A percentile compares a stretch with the other conserved stretches of the same genome.
Conservation (phyloP, 2,329 filamentous ascomycete genomes). For the Tolypocladium tropicale region DNA sequence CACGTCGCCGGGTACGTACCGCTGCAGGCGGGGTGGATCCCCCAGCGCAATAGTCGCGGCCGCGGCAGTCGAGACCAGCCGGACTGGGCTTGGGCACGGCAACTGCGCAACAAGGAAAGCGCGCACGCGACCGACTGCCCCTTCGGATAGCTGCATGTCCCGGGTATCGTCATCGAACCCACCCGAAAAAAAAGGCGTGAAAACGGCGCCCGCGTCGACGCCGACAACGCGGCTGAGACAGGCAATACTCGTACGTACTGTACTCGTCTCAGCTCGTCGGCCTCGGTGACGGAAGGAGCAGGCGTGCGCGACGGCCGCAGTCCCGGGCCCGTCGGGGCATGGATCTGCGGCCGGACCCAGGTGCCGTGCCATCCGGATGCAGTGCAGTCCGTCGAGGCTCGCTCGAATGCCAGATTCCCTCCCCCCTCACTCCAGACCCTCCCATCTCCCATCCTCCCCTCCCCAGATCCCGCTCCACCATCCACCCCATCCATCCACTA, state of each 20-base stretch:
- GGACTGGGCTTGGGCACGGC: not conserved
- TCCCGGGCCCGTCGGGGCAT: not conserved
- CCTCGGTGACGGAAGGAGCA: not conserved
- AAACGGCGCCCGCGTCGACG: not conserved
- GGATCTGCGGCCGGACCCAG: not conserved
- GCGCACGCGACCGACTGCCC: slow-evolving; percentile 1
- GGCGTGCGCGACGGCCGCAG: not conserved
- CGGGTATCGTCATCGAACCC: not conserved
- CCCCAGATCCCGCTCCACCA: not conserved
- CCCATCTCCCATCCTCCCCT: too few relatives aligned
- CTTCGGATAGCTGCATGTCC: not conserved
- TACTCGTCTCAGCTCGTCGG: too few relatives aligned
- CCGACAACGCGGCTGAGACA: too few relatives aligned
- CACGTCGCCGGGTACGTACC: not conserved
- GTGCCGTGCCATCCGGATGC: not conserved
- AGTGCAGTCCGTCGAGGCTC: too few relatives aligned
- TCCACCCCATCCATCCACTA: not conserved
- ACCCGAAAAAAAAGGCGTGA: not conserved
- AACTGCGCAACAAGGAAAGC: not conserved
- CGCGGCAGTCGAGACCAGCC: not conserved
- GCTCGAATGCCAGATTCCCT: not conserved
- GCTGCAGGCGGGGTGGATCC: not conserved
- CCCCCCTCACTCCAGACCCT: too few relatives aligned
- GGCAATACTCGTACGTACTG: too few relatives aligned
- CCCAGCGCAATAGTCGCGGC: too few relatives aligned